Evolutionary conservation across 306 rosid genomes (phyloP), one percentile per base, ranked within the genome.

Genomic region (Vigna mungo): DNA sequence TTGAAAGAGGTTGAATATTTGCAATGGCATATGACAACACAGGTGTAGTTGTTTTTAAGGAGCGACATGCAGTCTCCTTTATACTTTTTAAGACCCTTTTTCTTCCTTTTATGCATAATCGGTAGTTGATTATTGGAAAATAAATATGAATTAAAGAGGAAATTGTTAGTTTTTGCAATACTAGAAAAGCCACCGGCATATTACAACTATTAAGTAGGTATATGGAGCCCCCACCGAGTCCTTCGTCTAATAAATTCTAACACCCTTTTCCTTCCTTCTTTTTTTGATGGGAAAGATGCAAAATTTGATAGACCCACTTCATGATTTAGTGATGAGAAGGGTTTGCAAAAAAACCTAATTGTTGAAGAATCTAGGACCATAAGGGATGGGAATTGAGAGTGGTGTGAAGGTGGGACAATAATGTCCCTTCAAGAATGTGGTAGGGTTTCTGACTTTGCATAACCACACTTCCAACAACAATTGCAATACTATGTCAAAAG

Each of bases 311-410:
- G 87, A 75, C 70, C 75, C 65, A 75, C 84, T 63, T 62, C 52
- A 69, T 75, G 79, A 74, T 78, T 58, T 70, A 73, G 84, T 64
- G 21, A 68, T 20, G n/a, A 63, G 66, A 78, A 75, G 49, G 66
- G 39, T 61, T 61, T 56, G 54, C 61, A 48, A 71, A 48, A 71
- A 30, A 73, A 4, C 60, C 18, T 20, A 78, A 78, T 83, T 44
- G 75, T 68, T 83, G 51, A 60, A 78, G 80, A 74, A 78, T 78
- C 80, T 74, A 59, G 80, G 80, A 83, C 83, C 74, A 65, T 77
- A 72, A 72, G 55, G 64, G 84, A 75, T 74, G 74, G 77, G 71
- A 49, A 63, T 76, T 47, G 82, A 46, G 18, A 39, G 63, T 66
- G 79, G 65, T 47, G 75, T 56, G 75, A 64, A 47, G 65, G 72